phyloP scores from a whole-genome alignment of 2,329 filamentous ascomycete genomes.

The Mycosphaerelloides madeirae region DNA sequence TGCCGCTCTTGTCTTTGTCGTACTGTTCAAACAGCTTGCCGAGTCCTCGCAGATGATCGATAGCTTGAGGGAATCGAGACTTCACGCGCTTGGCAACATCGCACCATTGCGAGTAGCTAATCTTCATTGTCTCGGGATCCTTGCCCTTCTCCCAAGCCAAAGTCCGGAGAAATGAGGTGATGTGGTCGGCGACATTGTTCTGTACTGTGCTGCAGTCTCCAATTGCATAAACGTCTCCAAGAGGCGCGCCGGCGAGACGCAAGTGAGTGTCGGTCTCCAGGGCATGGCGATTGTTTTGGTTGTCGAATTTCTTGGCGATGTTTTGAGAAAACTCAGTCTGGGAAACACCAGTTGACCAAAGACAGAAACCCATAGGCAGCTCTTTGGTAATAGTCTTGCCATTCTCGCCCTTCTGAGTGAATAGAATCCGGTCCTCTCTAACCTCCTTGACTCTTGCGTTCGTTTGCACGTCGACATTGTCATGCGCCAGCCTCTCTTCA shows the following conservation, averaged over 20 bases:
- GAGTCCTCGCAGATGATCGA: constrained; percentile 78
- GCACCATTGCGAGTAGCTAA: constrained; percentile 86
- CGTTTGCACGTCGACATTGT: constrained; percentile 85
- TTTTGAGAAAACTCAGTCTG: constrained; percentile 76
- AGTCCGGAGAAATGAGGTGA: constrained; percentile 82
- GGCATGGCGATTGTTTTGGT: constrained; percentile 83
- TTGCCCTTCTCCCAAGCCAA: constrained; percentile 88
- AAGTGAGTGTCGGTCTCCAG: constrained; percentile 93
- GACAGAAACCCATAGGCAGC: constrained; percentile 88
- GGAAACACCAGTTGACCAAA: constrained; percentile 94
- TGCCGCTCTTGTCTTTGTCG: constrained; percentile 88
- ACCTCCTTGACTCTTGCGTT: constrained; percentile 94
- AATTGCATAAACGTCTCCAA: constrained; percentile 94
- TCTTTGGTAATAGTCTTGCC: constrained; percentile 81
- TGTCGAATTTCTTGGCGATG: constrained; percentile 69
- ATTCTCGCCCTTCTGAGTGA: constrained; percentile 72
- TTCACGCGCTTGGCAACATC: constrained; percentile 76
- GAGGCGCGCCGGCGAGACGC: constrained; percentile 77
- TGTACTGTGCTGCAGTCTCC: constrained; percentile 96
- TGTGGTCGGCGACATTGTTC: constrained; percentile 90
- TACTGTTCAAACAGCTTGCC: constrained; percentile 89
- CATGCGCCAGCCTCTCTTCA: constrained; percentile 83
- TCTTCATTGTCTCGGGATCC: constrained; percentile 79
- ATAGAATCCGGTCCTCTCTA: constrained; percentile 74
- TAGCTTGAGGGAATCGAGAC: constrained; percentile 84